A percentile compares a stretch with the other conserved stretches of the same genome.
These are phyloP conservation scores for Fusarium sp. DNA, from an alignment of 2,329 filamentous ascomycete genomes.

Conservation along the genomic window DNA sequence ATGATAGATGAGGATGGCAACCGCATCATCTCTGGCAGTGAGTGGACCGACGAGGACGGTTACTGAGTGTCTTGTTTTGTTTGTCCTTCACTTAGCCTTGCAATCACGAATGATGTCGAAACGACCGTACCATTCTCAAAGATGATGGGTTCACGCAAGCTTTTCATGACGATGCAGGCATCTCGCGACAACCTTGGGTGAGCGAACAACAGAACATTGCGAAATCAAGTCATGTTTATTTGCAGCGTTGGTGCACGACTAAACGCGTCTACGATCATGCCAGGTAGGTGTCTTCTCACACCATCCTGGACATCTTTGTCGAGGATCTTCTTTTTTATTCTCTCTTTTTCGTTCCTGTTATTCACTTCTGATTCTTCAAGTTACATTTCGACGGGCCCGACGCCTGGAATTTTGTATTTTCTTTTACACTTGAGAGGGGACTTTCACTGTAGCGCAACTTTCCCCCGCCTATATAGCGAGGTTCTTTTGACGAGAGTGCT, in stretches of 20 bases:
- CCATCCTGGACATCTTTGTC: slow-evolving; percentile 34
- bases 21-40: slow-evolving; percentile 71
- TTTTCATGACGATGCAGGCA: slow-evolving; percentile 47
- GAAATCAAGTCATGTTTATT: slow-evolving; percentile 22
- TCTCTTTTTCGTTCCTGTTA: slow-evolving; percentile 6
- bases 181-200: slow-evolving; percentile 45
- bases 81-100: slow-evolving; percentile 1
- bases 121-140: slow-evolving; percentile 33
- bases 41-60: slow-evolving; percentile 74
- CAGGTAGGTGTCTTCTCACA: slow-evolving; percentile 27
- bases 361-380: slow-evolving; percentile 22
- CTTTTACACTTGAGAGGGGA: slow-evolving; percentile 9
- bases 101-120: slow-evolving; percentile 40
- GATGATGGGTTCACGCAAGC: slow-evolving; percentile 45
- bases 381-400: slow-evolving; percentile 38
- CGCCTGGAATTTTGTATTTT: slow-evolving; percentile 37
- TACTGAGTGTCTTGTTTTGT: slow-evolving; percentile 53
- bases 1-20: slow-evolving; percentile 69
- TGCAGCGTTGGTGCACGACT: slow-evolving; percentile 30
- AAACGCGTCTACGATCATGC: slow-evolving; percentile 23
- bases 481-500: slow-evolving; percentile 11
- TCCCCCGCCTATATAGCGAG: slow-evolving; percentile 15
- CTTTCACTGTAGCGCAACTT: slow-evolving; percentile 11
- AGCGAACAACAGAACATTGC: slow-evolving; percentile 33
- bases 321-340: slow-evolving; percentile 17